Conservation (phyloP, 768 basidiomycete species). For the Tephrocybe sp. region DNA sequence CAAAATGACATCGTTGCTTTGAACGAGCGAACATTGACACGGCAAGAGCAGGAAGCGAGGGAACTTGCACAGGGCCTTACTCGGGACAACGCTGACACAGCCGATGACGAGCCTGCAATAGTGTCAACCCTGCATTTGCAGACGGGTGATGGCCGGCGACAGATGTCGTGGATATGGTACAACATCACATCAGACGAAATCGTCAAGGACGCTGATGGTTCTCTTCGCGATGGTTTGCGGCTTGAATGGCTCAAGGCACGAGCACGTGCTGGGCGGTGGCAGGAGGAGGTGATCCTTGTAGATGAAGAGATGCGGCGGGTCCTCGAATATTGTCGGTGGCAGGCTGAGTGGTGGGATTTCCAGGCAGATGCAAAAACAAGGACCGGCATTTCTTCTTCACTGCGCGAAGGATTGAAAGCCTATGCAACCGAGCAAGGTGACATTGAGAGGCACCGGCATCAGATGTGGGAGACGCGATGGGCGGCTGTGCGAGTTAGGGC, state of each 20-base stretch:
- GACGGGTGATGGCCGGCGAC: not conserved
- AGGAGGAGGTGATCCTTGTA: constrained; percentile 22
- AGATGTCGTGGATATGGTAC: constrained; percentile 3
- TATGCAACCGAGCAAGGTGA: not conserved
- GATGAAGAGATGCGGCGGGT: constrained; percentile 27
- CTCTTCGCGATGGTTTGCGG: constrained; percentile 11
- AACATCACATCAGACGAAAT: not conserved
- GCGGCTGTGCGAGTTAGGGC: too few species aligned
- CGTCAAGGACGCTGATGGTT: not conserved
- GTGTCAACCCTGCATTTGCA: not conserved
- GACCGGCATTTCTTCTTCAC: not conserved
- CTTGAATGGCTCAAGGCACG: constrained; percentile 22
- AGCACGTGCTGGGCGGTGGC: constrained; percentile 19
- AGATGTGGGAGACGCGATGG: too few species aligned
- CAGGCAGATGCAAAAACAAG: constrained; percentile 4
- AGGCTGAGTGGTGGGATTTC: constrained; percentile 15
- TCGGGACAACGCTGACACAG: not conserved
- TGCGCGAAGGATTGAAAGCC: not conserved
- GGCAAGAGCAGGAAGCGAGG: constrained; percentile 2
- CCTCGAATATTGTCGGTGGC: constrained; percentile 18
- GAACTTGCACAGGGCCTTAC: not conserved
- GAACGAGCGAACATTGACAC: constrained; percentile 4
- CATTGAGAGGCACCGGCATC: too few species aligned
- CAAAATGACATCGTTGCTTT: constrained; percentile 3
- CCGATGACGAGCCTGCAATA: too few species aligned